Evolutionary conservation across 2,329 filamentous ascomycete species (phyloP), one percentile per base, ranked within the genome.

Genomic region (Drechslera avenae): DNA sequence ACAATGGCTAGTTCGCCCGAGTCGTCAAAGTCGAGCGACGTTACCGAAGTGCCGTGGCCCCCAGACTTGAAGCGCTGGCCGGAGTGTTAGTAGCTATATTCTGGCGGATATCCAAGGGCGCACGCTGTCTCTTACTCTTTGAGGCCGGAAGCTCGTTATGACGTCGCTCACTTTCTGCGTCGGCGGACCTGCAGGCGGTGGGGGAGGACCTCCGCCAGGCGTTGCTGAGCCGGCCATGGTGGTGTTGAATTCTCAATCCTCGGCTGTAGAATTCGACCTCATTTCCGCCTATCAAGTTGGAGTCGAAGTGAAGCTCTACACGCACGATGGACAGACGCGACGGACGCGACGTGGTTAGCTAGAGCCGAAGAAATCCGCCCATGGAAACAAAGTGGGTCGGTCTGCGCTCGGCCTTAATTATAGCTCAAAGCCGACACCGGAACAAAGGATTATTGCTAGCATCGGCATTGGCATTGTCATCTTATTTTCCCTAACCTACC

Each of bases 11-110:
- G 89, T 73, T 97, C 91, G 73, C 94, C 94, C 35, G 90, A 88
- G 76, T 97, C 92, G 74, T 97, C 92, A 71, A 96, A 99, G 78
- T 99, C 93, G 64, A 99, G 84, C 1, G 93, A 97, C 7, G 94
- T 88, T 52, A 97, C 85, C 59, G 86, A 81, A 3, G 86, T 84
- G 42, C 80, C 78, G 8, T 79, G 74, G 50, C 66, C 64, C 17
- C 73, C 69, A 0, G 76, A 62, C 58, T 77, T 78, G 73, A 81
- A 81, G 53, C 75, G 74, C 70, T 78, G 65, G 16, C 17, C 2
- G 10, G 2, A 12, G 4, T 30, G 51, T 69, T 21, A 69, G 63
- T 47, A n/a, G n/a, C n/a, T n/a, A n/a, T n/a, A 39, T n/a, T 12
- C 1, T 18, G 1, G 6, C 14, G 8, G 8, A 13, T 34, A 17